Evolutionary conservation across 2,329 filamentous ascomycete genomes (phyloP), one percentile per base, ranked within the genome.

Genomic region (Bipolaris bicolor): DNA sequence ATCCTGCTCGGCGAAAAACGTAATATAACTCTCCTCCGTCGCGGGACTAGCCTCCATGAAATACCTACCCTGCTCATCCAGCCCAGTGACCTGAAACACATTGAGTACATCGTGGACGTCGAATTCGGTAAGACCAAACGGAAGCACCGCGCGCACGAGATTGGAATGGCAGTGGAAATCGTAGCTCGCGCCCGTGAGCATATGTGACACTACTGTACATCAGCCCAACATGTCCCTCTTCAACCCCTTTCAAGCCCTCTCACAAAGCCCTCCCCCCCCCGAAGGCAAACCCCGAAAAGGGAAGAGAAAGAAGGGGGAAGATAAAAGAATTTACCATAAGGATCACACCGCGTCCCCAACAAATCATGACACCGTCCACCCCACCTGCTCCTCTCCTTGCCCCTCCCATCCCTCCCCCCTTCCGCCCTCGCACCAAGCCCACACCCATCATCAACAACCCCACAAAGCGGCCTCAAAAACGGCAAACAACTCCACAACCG

Each of bases 41-140:
- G 73, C 72, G 0, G 75, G 75, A 18, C 66, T 70, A 1, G 71
- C 48, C 58, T 76, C 74, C 83, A 96, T 96, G 59, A 91, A 51
- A 34, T 70, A 71, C 13, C 67, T 50, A 1, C 70, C 68, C 34
- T 71, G 65, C 10, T 84, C 80, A 67, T 95, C 88, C 45, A 95
- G 72, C 0, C 91, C 90, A 0, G 91, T 95, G 6, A 93, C 90
- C 74, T 96, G 91, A 71, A 96, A 95, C 3, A 96, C 81, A 69
- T 96, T 96, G 52, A 96, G 82, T 0, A 96, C 91, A 72, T 96
- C 91, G 68, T 96, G 91, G 1, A 95, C 86, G 70, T 95, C 90
- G 29, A 81, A 80, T 76, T 95, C 91, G 5, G 80, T 83, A 40
- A 95, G 74, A 0, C 90, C 90, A 59, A 82, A 87, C 0, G 88